phyloP scores from a whole-genome alignment of 2,329 filamentous ascomycete species.

The Cladobotryum protrusum region DNA sequence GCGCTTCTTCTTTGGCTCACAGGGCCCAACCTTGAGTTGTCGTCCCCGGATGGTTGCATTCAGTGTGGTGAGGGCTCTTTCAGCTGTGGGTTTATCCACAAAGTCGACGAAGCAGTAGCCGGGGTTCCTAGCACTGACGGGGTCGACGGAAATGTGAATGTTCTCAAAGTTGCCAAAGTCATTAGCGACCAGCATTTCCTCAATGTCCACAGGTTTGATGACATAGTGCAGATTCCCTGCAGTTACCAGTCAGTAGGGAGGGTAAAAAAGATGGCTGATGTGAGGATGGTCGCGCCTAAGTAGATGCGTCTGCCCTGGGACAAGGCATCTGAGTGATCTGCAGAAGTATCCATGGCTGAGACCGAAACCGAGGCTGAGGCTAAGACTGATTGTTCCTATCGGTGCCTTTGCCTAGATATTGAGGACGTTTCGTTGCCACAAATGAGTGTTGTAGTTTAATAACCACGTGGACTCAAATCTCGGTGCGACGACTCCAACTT shows the following conservation, averaged over 20 bases:
- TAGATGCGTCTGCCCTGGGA: conserved; percentile 46
- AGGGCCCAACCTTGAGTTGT: conserved; percentile 57
- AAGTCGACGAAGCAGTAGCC: conserved; percentile 73
- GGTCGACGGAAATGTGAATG: conserved; percentile 63
- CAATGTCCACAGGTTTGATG: conserved; percentile 50
- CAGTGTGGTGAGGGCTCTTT: conserved; percentile 45
- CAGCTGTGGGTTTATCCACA: conserved; percentile 47
- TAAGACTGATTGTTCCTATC: no score
- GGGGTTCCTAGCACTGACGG: conserved; percentile 61
- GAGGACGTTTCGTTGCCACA: no score
- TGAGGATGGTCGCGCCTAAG: conserved; percentile 35
- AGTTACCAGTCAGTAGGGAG: conserved; percentile 2
- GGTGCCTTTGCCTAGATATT: no score
- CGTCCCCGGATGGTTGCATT: conserved; percentile 51
- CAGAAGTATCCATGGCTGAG: conserved; percentile 1
- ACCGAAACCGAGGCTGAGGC: conserved; percentile 1
- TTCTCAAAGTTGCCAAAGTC: conserved; percentile 39
- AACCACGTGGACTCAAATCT: no score
- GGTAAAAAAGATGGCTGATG: background rate
- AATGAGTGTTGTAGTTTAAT: no score
- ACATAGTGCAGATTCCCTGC: conserved; percentile 51
- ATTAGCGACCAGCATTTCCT: conserved; percentile 45
- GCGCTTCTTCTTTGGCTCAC: conserved; percentile 45
- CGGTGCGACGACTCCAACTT: no score
- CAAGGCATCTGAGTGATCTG: conserved; percentile 17